Base-by-base conservation (phyloP, 2,329 filamentous ascomycete genomes). In the Alternaria sp. region DNA sequence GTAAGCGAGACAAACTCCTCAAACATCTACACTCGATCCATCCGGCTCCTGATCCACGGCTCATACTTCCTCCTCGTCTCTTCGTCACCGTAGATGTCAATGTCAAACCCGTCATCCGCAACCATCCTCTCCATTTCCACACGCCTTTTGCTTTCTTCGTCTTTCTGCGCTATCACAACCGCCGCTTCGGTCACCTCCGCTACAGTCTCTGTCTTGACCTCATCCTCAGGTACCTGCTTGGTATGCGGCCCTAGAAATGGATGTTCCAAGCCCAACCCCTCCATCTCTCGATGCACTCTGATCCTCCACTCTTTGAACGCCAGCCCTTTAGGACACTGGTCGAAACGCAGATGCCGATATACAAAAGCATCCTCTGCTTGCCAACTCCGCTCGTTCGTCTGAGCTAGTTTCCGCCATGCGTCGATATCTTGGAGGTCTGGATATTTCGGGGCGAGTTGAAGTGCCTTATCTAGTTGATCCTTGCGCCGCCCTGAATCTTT, bases 11-110 rank as follows among this genome's bases (percentile, higher is more conserved):
- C 52, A 12, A 10, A 7, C 17, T 9, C 32, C 10, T 17, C 19
- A 43, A 12, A n/a, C 25, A 11, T 46, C 17, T 55, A 43, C n/a
- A 5, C 17, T 46, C 52, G 23, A 26, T 55, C 19, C 49, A 46
- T 45, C 2, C 26, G 55, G 12, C 57, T 59, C 43, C 43, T 52
- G 25, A 60, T 55, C 49, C 51, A 56, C 8, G 51, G 50, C 21
- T 49, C 58, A 50, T 57, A 61, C 45, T 54, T 59, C 36, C 40
- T 30, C 44, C 52, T 15, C 23, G 58, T 61, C 44, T 57, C 58
- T 11, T 61, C 51, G 23, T 61, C 58, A 3, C 51, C 58, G 36
- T 44, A 61, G 25, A 61, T 57, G 8, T 61, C 58, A 32, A 57
- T 57, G 43, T 61, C 51, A 61, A 61, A 43, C 3, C 21, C 58